A percentile compares a stretch with the other conserved stretches of the same genome.
These are phyloP conservation scores for Fusarium poae DNA, from an alignment of 2,329 filamentous ascomycete genomes.

Conservation along the genomic window DNA sequence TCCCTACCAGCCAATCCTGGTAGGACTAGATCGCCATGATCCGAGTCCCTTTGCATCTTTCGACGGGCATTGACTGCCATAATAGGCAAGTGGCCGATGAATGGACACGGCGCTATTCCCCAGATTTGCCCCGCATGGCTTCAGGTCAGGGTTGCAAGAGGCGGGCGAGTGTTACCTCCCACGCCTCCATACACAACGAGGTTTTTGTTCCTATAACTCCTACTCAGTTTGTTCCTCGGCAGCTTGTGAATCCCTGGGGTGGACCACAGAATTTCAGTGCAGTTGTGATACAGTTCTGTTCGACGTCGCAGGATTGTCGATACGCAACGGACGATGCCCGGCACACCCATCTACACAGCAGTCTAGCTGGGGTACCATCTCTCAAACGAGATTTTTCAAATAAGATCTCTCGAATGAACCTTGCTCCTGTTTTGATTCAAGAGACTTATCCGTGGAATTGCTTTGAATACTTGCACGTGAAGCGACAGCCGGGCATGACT, in stretches of 20 bases:
- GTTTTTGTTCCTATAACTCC: conserved; percentile 16
- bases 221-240: conserved; percentile 42
- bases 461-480: conserved; percentile 3
- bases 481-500: conserved; percentile 1
- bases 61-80: conserved; percentile 45
- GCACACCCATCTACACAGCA: conserved; percentile 25
- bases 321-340: conserved; percentile 40
- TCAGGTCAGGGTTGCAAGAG: conserved; percentile 14
- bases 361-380: conserved; percentile 32
- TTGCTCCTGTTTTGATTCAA: conserved; percentile 6
- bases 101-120: conserved; percentile 43
- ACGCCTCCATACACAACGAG: neutral
- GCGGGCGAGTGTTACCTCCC: conserved; percentile 15
- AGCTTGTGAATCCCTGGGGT: conserved; percentile 45
- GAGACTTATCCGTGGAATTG: conserved; percentile 29
- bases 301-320: conserved; percentile 21
- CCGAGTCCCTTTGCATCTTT: conserved; percentile 47
- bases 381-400: conserved; percentile 7
- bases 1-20: conserved; percentile 25
- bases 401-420: conserved; percentile 9
- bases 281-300: conserved; percentile 10
- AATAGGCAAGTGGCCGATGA: conserved; percentile 47
- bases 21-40: conserved; percentile 47
- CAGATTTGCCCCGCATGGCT: conserved; percentile 49
- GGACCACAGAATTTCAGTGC: conserved; percentile 29